These are phyloP conservation scores for Scleromitrula shiraiana DNA, from an alignment of 2,329 filamentous ascomycete species.

Conservation along the genomic window DNA sequence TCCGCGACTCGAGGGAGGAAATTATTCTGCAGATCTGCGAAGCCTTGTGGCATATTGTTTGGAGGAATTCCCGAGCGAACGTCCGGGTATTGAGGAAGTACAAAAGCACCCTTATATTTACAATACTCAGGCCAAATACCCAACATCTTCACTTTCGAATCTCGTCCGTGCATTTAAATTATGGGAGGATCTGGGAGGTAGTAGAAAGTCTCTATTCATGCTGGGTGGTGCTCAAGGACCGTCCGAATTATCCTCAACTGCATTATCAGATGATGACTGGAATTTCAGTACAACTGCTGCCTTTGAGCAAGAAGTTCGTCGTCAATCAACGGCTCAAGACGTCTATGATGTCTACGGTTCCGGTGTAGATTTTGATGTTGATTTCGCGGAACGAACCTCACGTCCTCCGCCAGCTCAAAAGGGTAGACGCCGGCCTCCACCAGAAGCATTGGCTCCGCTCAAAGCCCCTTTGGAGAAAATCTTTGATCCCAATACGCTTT, in stretches of 20 bases:
- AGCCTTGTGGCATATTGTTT: constrained; percentile 68
- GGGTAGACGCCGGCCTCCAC: constrained; percentile 44
- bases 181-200: constrained; percentile 69
- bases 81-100: constrained; percentile 62
- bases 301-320: constrained; percentile 52
- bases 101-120: constrained; percentile 62
- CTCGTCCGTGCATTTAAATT: constrained; percentile 65
- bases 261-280: constrained; percentile 50
- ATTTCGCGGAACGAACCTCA: constrained; percentile 37
- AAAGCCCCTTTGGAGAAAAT: constrained; percentile 52
- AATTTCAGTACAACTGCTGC: constrained; percentile 58
- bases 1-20: constrained; percentile 62
- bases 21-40: constrained; percentile 61
- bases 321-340: constrained; percentile 45
- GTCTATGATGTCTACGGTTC: constrained; percentile 55
- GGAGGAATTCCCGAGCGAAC: constrained; percentile 56
- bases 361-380: constrained; percentile 42
- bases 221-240: constrained; percentile 46
- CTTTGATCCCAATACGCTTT: constrained; percentile 58
- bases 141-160: constrained; percentile 53
- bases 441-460: constrained; percentile 48
- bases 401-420: constrained; percentile 38
- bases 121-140: constrained; percentile 54
- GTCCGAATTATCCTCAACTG: constrained; percentile 35
- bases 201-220: constrained; percentile 56